phyloP scores from a whole-genome alignment of 1,284 basidiomycete species.

The Cystobasidiaceae sp. region DNA sequence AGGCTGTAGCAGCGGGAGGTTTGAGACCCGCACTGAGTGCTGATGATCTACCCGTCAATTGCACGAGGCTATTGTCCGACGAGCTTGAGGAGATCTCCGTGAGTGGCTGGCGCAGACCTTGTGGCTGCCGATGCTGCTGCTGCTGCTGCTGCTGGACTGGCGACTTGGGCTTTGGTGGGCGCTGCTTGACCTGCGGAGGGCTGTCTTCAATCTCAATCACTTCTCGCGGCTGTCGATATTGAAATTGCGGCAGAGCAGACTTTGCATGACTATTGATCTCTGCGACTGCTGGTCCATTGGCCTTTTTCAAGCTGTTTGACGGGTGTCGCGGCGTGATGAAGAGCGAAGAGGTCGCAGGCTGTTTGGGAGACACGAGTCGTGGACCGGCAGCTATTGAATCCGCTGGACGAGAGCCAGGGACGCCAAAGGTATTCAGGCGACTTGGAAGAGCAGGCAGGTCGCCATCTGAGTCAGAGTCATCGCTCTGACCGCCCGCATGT shows the following conservation, averaged over 20 bases:
- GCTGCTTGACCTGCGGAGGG: conserved; percentile 1
- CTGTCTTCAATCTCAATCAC: conserved; percentile 17
- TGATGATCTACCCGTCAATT: neutral
- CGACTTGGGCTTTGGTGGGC: no score
- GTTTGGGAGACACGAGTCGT: no score
- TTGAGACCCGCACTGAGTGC: neutral
- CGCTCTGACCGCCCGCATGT: no score
- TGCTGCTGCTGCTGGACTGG: neutral
- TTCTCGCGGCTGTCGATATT: conserved; percentile 8
- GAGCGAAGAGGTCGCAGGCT: no score
- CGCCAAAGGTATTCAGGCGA: no score
- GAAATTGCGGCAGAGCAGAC: neutral
- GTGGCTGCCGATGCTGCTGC: neutral
- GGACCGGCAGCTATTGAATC: no score
- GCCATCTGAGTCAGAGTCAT: no score
- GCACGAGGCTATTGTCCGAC: neutral
- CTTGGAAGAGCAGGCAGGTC: no score
- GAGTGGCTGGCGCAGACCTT: neutral
- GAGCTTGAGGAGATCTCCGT: conserved; percentile 16
- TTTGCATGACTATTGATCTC: neutral
- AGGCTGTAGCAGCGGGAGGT: neutral
- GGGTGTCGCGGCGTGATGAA: no score
- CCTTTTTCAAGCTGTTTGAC: no score
- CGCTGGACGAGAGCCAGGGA: no score
- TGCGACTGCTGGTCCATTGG: no score